Conservation (phyloP, 2,329 filamentous ascomycete genomes). For the Ustulina deusta region DNA sequence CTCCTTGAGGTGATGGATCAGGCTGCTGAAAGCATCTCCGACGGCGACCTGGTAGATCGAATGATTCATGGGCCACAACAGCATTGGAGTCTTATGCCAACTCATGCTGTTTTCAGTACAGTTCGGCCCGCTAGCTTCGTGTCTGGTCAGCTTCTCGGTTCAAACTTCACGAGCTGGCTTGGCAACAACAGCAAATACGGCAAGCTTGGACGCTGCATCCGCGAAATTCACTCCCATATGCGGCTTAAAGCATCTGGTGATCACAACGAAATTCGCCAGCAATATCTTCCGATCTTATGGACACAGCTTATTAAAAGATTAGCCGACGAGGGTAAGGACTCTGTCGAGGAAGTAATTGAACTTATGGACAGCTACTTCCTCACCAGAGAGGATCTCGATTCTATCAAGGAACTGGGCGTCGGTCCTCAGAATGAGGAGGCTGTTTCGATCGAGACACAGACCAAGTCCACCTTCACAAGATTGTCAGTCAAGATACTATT, state of each 20-base stretch:
- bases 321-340: slow-evolving; percentile 82
- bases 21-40: slow-evolving; percentile 95
- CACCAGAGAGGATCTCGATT: slow-evolving; percentile 94
- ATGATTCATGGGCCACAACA: slow-evolving; percentile 99
- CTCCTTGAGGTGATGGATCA: slow-evolving; percentile 86
- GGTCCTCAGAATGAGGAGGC: slow-evolving; percentile 82
- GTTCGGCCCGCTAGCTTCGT: slow-evolving; percentile 91
- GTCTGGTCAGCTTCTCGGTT: slow-evolving; percentile 79
- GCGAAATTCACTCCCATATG: slow-evolving; percentile 98
- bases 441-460: slow-evolving; percentile 83
- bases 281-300: slow-evolving; percentile 93
- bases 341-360: slow-evolving; percentile 84
- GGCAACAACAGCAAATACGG: slow-evolving; percentile 92
- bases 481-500: slow-evolving; percentile 67
- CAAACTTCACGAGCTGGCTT: slow-evolving; percentile 89
- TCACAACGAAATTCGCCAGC: slow-evolving; percentile 91
- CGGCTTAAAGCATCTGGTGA: slow-evolving; percentile 90
- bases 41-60: slow-evolving; percentile 93
- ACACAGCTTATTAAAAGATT: slow-evolving; percentile 80
- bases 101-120: slow-evolving; percentile 94
- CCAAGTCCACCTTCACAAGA: slow-evolving; percentile 90
- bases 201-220: slow-evolving; percentile 82
- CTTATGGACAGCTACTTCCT: slow-evolving; percentile 98
- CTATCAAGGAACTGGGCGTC: slow-evolving; percentile 89
- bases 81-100: slow-evolving; percentile 98